These are phyloP conservation scores for Candida stauntonica DNA, from an alignment of 805 yeast genomes.

Conservation along the genomic window DNA sequence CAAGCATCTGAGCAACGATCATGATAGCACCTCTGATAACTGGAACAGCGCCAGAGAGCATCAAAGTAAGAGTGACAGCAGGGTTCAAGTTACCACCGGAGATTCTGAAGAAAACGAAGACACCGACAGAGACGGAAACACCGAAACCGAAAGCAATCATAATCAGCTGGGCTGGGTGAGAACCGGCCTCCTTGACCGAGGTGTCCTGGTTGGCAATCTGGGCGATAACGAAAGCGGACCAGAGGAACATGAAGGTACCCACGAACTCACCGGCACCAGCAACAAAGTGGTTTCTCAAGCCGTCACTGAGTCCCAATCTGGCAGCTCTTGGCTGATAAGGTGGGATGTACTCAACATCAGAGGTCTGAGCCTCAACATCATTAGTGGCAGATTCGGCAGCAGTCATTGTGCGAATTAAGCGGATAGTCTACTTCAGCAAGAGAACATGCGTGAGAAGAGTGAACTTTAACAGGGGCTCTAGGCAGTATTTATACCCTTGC, in stretches of 20 bases:
- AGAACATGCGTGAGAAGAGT: too few species aligned
- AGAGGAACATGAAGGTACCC: slow-evolving; percentile 81
- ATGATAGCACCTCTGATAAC: slow-evolving; percentile 66
- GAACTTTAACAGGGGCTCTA: too few species aligned
- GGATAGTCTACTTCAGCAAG: too few species aligned
- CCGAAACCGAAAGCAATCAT: slow-evolving; percentile 89
- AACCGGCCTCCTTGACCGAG: slow-evolving; percentile 32
- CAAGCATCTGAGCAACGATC: slow-evolving; percentile 67
- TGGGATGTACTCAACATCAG: slow-evolving; percentile 35
- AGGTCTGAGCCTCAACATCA: slow-evolving; percentile 30
- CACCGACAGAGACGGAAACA: slow-evolving; percentile 73
- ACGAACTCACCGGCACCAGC: slow-evolving; percentile 78
- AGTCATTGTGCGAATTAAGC: slow-evolving; percentile 6
- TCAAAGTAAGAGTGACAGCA: slow-evolving; percentile 72
- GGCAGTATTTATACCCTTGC: too few species aligned
- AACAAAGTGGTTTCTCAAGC: slow-evolving; percentile 54
- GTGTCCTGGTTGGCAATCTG: slow-evolving; percentile 70
- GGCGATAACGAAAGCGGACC: slow-evolving; percentile 80
- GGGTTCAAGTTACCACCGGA: slow-evolving; percentile 92
- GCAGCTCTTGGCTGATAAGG: slow-evolving; percentile 32
- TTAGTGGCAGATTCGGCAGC: slow-evolving; percentile 9
- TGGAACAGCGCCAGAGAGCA: slow-evolving; percentile 68
- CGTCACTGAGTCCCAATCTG: slow-evolving; percentile 38
- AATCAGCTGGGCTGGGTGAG: slow-evolving; percentile 62
- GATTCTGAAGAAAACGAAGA: slow-evolving; percentile 63